Base-by-base conservation (phyloP, 2,329 filamentous ascomycete genomes). In the Colletotrichum orbiculare region DNA sequence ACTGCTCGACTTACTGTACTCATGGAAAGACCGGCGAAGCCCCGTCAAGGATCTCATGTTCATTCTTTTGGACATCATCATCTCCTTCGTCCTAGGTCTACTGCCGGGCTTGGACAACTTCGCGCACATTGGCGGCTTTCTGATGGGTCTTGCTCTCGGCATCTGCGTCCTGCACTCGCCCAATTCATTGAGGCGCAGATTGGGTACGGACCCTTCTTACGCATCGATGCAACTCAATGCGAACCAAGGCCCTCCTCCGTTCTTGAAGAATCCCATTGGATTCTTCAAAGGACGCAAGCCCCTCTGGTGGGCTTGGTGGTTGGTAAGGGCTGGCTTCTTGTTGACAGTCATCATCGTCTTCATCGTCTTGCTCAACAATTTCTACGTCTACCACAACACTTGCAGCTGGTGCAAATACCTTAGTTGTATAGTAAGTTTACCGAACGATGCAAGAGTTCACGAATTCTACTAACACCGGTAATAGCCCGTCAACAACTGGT, bases 221-320 rank as follows among this genome's bases (percentile, higher is more conserved):
- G 83, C 90, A 3, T 87, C 87, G 3, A 91, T 95, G 67, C 83
- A 83, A 35, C 81, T 83, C 13, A 80, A 80, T 15, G 76, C 75
- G 7, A 79, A 78, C 41, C 81, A 83, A 48, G 82, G 82, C 25
- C 81, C 83, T 15, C 81, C 83, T 34, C 76, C 81, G 0, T 88
- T 91, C 69, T 74, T 87, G 60, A 87, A 88, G 71, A 87, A 86
- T 63, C 87, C 91, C 0, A 75, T 89, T 4, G 89, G 88, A 6
- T 97, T 97, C 79, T 98, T 98, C 81, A 95, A 94, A 76, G 93
- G 93, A 17, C 87, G 96, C 15, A 97, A 97, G 76, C 91, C 92
- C 25, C 83, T 97, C 8, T 99, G 96, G 96, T 99, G 96, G 96
- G 91, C 82, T 6, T 99, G 96, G 96, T 98, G 95, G 95, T 78